Conservation (phyloP, 768 basidiomycete genomes). For the Lactarius vividus region DNA sequence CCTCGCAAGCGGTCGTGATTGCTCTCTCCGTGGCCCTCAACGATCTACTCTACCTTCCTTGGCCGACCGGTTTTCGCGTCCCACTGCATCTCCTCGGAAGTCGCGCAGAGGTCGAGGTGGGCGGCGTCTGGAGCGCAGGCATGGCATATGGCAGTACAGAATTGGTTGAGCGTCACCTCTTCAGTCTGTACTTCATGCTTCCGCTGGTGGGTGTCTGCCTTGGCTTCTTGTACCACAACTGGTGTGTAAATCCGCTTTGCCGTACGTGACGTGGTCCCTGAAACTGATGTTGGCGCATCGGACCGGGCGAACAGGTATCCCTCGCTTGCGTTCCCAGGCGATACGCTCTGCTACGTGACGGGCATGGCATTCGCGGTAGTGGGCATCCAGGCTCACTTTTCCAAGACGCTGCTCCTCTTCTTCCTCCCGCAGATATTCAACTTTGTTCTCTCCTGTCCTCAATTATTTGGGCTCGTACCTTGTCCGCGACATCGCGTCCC, state of each 20-base stretch:
- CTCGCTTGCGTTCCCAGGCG: conserved; percentile 90
- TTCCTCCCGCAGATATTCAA: conserved; percentile 99
- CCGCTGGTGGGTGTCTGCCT: conserved; percentile 88
- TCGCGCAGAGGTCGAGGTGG: conserved; percentile 64
- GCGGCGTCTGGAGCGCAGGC: conserved; percentile 78
- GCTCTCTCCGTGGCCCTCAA: conserved; percentile 88
- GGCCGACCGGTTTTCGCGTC: conserved; percentile 71
- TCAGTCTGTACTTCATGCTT: conserved; percentile 96
- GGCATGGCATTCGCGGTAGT: conserved; percentile 99
- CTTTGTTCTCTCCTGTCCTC: conserved; percentile 90
- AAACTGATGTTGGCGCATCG: background rate
- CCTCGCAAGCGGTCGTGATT: conserved; percentile 89
- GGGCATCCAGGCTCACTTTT: conserved; percentile 95
- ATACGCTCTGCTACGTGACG: conserved; percentile 95
- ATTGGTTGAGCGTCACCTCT: conserved; percentile 89
- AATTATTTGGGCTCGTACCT: conserved; percentile 89
- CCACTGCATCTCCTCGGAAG: conserved; percentile 69
- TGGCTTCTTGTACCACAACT: conserved; percentile 94
- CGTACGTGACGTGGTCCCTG: background rate
- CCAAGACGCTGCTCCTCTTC: conserved; percentile 93
- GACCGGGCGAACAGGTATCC: conserved; percentile 70
- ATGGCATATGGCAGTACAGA: conserved; percentile 84
- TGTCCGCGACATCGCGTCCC: conserved; percentile 95
- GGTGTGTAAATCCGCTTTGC: conserved; percentile 50
- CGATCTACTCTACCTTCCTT: conserved; percentile 91